Evolutionary conservation across 2,329 filamentous ascomycete species (phyloP), one percentile per base, ranked within the genome.

Genomic region (Diaporthe helianthi): DNA sequence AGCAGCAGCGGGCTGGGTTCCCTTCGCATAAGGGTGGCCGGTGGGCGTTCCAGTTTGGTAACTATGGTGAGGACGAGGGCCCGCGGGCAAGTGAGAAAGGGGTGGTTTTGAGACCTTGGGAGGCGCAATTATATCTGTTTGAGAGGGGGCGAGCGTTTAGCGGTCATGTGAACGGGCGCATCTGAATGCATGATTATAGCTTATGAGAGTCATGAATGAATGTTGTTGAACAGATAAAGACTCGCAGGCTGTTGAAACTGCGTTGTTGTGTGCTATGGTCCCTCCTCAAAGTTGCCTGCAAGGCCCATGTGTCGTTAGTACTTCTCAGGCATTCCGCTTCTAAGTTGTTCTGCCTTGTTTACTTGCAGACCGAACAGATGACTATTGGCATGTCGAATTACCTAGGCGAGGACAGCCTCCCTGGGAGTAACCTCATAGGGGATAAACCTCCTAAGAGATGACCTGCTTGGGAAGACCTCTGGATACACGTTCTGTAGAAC

Each of bases 111-210:
- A 72, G 78, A 46, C 75, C 79, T 2, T 80, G 78, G 78, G 79
- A 80, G 69, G 79, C 76, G 1, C 75, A 78, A 26, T 47, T 80
- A 17, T 80, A 80, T 64, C 46, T 79, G 69, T 60, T 69, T 54
- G 60, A 66, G 19, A 51, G 33, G 15, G 53, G 22, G 15, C 46
- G 52, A 67, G 65, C 31, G 10, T 24, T 19, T 15, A 61, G 47
- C n/a, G 58, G 41, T 22, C 51, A 65, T 51, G 44, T 55, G 19
- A 64, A 44, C n/a, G 51, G 38, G 12, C 49, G 49, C 54, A 44
- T 64, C 26, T 67, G 36, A 55, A 33, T 54, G 54, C 61, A 65
- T 69, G 60, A 26, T n/a, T 10, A 26, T n/a, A 6, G 17, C 10
- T 47, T 12, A 47, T 24, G 44, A 47, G 29, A 24, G 31, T 12